Base-by-base conservation (phyloP, 768 basidiomycete genomes). In the Kwoniella shandongensis region DNA sequence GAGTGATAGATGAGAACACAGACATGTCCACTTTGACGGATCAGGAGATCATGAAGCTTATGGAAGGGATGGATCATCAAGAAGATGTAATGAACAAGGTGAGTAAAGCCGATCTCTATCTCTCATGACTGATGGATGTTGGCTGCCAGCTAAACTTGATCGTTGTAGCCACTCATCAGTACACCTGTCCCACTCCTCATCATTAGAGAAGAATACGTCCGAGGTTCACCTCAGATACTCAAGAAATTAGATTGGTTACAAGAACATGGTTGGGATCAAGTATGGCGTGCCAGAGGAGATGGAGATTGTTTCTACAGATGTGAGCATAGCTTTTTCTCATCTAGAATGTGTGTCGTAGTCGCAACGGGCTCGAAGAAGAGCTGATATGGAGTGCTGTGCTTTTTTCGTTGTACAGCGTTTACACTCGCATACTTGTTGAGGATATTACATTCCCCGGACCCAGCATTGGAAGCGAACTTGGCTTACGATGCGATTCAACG, bases 251-350 rank as follows among this genome's bases (percentile, higher is more conserved):
- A 88, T 62, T 84, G 83, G 78, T 78, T 97, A 20, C 77, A 79
- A 44, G 65, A 63, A 15, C 78, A 84, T 41, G 90, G 89, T 1
- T 92, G 83, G 78, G 78, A 78, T 30, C 79, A 78, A 11, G 80
- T 94, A 40, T 81, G 89, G 68, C 80, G 89, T 51, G 83, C 87
- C 0, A 82, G 85, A 77, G 91, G 91, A 78, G 83, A 84, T 67
- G 91, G 78, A 48, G 88, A 78, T 65, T 94, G 92, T 73, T 94
- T 93, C 76, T 96, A 93, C 75, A 81, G 91, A 81, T 86, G 89
- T 89, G 72, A 81, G 78, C 72, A 54, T 23, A 20, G 5, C 6
- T 3, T 10, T 12, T 47, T 20, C 26, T 11, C 17, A 5, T 10
- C 30, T 27, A 51, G 20, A 35, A 3, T 39, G 2, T 30, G 27